phyloP scores from a whole-genome alignment of 305 asterid species.

The Solanum hybrid region DNA sequence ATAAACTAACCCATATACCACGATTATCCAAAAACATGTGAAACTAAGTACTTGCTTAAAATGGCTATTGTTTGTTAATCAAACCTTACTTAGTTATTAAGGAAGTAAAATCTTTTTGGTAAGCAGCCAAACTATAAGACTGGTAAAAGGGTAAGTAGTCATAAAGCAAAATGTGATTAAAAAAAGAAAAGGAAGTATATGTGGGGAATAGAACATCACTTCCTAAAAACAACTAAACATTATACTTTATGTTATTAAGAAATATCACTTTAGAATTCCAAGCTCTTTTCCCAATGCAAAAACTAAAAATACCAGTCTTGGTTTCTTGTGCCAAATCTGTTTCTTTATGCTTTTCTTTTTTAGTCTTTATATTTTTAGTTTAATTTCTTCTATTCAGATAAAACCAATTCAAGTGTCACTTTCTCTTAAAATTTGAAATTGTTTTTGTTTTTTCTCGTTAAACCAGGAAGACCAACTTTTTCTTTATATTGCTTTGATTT shows the following conservation, averaged over 20 bases:
- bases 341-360: conserved; percentile 44
- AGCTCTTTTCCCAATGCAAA: conserved; percentile 50
- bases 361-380: not conserved
- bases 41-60: not conserved
- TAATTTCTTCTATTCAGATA: not conserved
- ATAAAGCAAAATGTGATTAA: conserved; percentile 37
- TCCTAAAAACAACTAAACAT: conserved; percentile 39
- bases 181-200: not conserved
- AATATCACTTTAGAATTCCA: conserved; percentile 59
- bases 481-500: conserved; percentile 32
- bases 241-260: conserved; percentile 40
- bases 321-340: conserved; percentile 44
- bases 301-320: conserved; percentile 30
- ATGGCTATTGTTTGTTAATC: conserved; percentile 1
- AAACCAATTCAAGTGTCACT: not conserved
- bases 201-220: conserved; percentile 27
- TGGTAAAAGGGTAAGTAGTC: conserved; percentile 22
- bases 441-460: conserved; percentile 6
- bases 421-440: not conserved
- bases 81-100: conserved; percentile 47
- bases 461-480: conserved; percentile 42
- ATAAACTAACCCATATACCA: fast-evolving
- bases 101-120: conserved; percentile 15
- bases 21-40: not conserved
- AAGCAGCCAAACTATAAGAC: conserved; percentile 39